Evolutionary conservation across 2,329 filamentous ascomycete genomes (phyloP).

Genomic region (Sporothrix brunneoviolacea): DNA sequence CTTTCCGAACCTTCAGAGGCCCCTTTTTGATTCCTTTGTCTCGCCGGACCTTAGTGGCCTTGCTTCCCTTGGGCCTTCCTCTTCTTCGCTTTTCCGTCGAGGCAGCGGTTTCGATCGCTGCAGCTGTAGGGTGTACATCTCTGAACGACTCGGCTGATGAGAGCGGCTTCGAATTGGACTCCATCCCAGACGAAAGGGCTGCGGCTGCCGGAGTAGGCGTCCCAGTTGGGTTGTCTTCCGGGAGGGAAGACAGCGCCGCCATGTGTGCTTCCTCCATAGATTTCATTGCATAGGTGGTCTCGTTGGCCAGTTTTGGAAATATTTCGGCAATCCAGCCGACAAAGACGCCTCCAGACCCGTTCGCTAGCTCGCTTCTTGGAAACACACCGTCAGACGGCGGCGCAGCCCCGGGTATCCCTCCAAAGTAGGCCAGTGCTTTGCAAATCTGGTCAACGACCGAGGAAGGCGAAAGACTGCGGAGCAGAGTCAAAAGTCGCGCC

Average conservation of each 20-base stretch:
- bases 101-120: neutral
- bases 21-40: slow-evolving; percentile 48
- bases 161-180: neutral
- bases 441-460: slow-evolving; percentile 57
- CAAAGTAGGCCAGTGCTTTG: slow-evolving; percentile 57
- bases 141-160: neutral
- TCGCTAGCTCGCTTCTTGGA: slow-evolving; percentile 48
- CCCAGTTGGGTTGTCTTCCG: neutral
- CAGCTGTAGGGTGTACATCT: neutral
- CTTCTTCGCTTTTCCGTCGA: slow-evolving; percentile 36
- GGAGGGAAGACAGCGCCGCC: neutral
- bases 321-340: slow-evolving; percentile 59
- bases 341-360: slow-evolving; percentile 52
- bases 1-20: slow-evolving; percentile 21
- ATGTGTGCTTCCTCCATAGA: neutral
- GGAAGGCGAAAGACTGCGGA: slow-evolving; percentile 48
- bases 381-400: slow-evolving; percentile 45
- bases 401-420: slow-evolving; percentile 50
- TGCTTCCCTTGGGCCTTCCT: slow-evolving; percentile 53
- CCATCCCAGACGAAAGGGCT: no score
- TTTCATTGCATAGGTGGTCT: slow-evolving; percentile 1
- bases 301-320: slow-evolving; percentile 39
- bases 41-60: slow-evolving; percentile 38
- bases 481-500: slow-evolving; percentile 49
- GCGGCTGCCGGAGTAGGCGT: neutral